phyloP scores from a whole-genome alignment of 805 yeast species.

The Saccharomycopsis javanensis region DNA sequence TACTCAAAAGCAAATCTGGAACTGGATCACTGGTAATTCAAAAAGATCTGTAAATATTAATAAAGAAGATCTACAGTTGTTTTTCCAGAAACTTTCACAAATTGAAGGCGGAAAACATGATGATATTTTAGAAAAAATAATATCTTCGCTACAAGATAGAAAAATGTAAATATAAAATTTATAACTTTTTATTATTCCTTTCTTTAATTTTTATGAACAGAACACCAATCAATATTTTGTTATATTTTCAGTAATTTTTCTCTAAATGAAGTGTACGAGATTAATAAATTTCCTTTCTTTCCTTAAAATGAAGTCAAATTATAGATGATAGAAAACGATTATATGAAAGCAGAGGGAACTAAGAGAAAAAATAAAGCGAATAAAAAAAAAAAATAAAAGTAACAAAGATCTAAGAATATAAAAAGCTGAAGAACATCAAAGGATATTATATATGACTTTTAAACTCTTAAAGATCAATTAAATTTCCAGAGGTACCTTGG shows the following conservation, averaged over 20 bases:
- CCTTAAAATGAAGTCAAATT: neutral
- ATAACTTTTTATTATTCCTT: neutral
- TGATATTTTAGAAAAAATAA: neutral
- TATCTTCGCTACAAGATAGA: neutral
- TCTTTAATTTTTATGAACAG: too few species aligned
- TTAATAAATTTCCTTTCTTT: too few species aligned
- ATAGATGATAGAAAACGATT: neutral
- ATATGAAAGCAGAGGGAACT: neutral
- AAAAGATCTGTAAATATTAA: neutral
- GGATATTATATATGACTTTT: neutral
- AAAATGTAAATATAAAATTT: neutral
- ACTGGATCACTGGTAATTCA: slow-evolving; percentile 6
- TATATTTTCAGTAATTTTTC: neutral
- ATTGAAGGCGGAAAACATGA: neutral
- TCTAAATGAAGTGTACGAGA: neutral
- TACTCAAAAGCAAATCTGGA: slow-evolving; percentile 7
- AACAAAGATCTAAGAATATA: neutral
- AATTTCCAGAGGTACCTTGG: slow-evolving; percentile 7
- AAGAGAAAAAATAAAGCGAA: neutral
- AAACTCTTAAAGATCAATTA: slow-evolving; percentile 16
- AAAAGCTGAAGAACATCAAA: neutral
- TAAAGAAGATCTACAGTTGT: neutral
- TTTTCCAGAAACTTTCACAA: neutral
- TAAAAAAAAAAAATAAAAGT: neutral
- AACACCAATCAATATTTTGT: too few species aligned